These are phyloP conservation scores for Teratosphaeria zuluensis DNA, from an alignment of 2,329 filamentous ascomycete genomes.

Conservation along the genomic window DNA sequence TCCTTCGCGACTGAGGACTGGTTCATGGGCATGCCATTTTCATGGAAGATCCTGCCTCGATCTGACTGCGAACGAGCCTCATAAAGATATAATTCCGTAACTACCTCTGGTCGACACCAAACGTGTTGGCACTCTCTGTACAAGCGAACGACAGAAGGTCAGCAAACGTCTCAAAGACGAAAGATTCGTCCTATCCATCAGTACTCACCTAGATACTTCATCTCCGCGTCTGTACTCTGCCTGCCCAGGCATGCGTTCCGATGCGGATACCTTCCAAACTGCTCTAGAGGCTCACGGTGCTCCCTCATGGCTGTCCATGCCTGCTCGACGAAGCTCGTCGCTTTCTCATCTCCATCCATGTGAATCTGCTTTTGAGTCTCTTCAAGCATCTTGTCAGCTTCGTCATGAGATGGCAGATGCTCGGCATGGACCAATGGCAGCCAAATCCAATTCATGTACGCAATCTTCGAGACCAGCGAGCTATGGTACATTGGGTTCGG, in stretches of 20 bases:
- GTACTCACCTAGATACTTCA: slow-evolving; percentile 32
- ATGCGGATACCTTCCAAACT: slow-evolving; percentile 52
- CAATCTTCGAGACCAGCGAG: neutral
- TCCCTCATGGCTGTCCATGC: slow-evolving; percentile 32
- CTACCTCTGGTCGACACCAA: slow-evolving; percentile 23
- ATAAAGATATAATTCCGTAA: too few species aligned
- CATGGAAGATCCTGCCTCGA: too few species aligned
- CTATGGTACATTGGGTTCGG: slow-evolving; percentile 4
- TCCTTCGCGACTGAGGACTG: neutral
- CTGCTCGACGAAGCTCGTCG: slow-evolving; percentile 22
- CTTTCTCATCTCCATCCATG: slow-evolving; percentile 19
- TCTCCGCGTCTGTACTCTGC: slow-evolving; percentile 41
- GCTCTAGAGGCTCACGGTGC: slow-evolving; percentile 42
- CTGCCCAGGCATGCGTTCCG: slow-evolving; percentile 45
- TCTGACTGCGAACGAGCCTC: too few species aligned
- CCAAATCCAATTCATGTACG: slow-evolving; percentile 42
- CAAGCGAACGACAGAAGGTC: too few species aligned
- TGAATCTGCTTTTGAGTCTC: slow-evolving; percentile 27
- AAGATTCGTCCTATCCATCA: too few species aligned
- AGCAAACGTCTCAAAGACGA: too few species aligned
- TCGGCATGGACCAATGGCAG: slow-evolving; percentile 54
- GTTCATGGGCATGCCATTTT: too few species aligned
- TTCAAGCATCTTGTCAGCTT: slow-evolving; percentile 24
- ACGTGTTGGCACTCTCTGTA: slow-evolving; percentile 31
- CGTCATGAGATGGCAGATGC: slow-evolving; percentile 36